Percentiles rank a stretch among this genome's conserved stretches.
Evolutionary conservation across 192 early-diverging fungal species (phyloP).

Genomic region (Podila epigama): DNA sequence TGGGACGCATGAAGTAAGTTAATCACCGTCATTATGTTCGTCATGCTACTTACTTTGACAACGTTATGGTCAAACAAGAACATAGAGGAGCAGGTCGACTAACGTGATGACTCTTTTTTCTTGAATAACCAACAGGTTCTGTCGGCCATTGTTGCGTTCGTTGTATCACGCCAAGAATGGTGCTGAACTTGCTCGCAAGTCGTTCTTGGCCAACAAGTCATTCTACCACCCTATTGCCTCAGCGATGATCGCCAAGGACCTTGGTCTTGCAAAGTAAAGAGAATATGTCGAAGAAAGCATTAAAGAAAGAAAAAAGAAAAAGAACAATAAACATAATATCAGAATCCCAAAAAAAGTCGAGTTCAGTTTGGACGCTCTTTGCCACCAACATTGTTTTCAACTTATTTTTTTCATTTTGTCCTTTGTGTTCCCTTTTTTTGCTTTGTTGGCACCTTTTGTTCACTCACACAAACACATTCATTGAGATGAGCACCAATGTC

Average conservation of each 20-base stretch:
- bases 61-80: too few species aligned
- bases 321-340: neutral
- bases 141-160: slow-evolving; percentile 51
- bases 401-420: neutral
- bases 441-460: too few species aligned
- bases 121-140: slow-evolving; percentile 15
- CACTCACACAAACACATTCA: too few species aligned
- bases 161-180: slow-evolving; percentile 76
- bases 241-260: slow-evolving; percentile 87
- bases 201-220: slow-evolving; percentile 75
- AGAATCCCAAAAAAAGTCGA: too few species aligned
- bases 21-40: neutral
- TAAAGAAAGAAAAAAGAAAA: neutral
- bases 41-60: too few species aligned
- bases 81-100: too few species aligned
- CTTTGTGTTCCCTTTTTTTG: too few species aligned
- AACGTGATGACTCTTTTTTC: neutral
- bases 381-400: neutral
- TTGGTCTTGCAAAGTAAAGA: slow-evolving; percentile 37
- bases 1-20: slow-evolving; percentile 89
- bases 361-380: neutral
- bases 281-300: neutral
- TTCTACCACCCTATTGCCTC: slow-evolving; percentile 97
- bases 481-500: too few species aligned
- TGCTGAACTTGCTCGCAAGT: slow-evolving; percentile 73